A percentile compares a stretch with the other conserved stretches of the same genome.
Conservation (phyloP, 768 basidiomycete species). For the Leccinum boreale region DNA sequence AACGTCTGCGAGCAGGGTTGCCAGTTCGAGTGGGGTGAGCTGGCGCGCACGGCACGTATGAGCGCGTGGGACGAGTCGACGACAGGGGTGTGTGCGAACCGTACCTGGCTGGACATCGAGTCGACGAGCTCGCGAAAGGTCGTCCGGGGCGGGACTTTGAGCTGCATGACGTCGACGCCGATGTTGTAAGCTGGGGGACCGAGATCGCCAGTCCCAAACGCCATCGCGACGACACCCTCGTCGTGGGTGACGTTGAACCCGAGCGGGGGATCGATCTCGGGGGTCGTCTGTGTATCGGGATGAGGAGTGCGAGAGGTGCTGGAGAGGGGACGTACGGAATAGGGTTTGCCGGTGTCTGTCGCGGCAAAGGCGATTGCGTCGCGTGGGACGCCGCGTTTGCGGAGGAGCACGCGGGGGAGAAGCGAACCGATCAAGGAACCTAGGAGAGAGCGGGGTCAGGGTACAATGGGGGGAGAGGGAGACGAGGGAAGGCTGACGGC, state of each 20-base stretch:
- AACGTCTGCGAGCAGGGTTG: conserved; percentile 33
- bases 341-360: conserved; percentile 74
- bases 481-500: conserved; percentile 43
- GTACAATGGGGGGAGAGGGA: not conserved
- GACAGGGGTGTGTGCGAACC: not conserved
- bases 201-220: conserved; percentile 42
- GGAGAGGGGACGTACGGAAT: conserved; percentile 48
- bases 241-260: conserved; percentile 85
- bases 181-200: conserved; percentile 55
- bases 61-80: not conserved
- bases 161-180: conserved; percentile 82
- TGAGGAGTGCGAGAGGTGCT: not conserved
- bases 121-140: conserved; percentile 60
- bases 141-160: conserved; percentile 57
- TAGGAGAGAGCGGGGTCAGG: conserved; percentile 26
- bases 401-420: conserved; percentile 61
- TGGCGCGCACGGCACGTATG: conserved; percentile 15
- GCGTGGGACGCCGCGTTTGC: conserved; percentile 50
- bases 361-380: conserved; percentile 48
- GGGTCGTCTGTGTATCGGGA: conserved; percentile 40
- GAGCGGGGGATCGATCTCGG: conserved; percentile 49
- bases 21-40: conserved; percentile 41
- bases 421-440: conserved; percentile 78
- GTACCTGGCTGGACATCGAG: conserved; percentile 63
- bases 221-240: conserved; percentile 68